These are phyloP conservation scores for Diphasiastrum complanatum DNA, from an alignment of 83 land plant genomes.

Conservation along the genomic window DNA sequence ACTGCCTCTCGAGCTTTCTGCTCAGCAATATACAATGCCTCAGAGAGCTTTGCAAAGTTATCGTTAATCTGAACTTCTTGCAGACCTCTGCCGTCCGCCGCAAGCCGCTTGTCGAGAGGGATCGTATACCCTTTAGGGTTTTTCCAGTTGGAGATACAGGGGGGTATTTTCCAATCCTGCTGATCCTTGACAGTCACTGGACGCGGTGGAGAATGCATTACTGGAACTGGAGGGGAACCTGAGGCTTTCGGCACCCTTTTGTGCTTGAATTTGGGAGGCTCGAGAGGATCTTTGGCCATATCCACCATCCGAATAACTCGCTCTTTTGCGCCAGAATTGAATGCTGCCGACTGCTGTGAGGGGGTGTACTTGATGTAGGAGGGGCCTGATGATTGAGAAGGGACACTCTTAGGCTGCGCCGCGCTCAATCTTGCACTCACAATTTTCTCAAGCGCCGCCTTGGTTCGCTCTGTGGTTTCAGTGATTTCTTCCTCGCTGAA, in stretches of 20 bases:
- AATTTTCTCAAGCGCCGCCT: constrained; percentile 81
- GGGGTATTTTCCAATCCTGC: constrained; percentile 98
- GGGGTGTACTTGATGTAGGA: constrained; percentile 84
- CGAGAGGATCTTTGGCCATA: constrained; percentile 89
- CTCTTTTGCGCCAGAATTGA: constrained; percentile 90
- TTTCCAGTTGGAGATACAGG: constrained; percentile 98
- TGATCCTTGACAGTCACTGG: constrained; percentile 96
- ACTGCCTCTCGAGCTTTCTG: constrained; percentile 97
- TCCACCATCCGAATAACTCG: constrained; percentile 90
- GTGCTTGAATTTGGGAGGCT: constrained; percentile 97
- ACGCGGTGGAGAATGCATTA: constrained; percentile 91
- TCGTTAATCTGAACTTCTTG: constrained; percentile 96
- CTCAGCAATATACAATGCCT: constrained; percentile 87
- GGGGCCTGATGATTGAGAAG: constrained; percentile 40
- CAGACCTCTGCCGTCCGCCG: constrained; percentile 94
- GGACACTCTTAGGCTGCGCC: constrained; percentile 93
- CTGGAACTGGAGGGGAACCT: constrained; percentile 91
- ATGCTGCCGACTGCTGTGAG: constrained; percentile 79
- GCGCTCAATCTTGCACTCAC: constrained; percentile 77
- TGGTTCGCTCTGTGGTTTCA: constrained; percentile 70
- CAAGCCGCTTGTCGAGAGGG: constrained; percentile 83
- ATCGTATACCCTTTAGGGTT: constrained; percentile 95
- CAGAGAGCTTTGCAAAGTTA: constrained; percentile 83
- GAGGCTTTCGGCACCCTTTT: constrained; percentile 89
- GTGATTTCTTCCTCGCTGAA: constrained; percentile 44